Base-by-base conservation (phyloP, 768 basidiomycete species). In the Pisolithus sp. region DNA sequence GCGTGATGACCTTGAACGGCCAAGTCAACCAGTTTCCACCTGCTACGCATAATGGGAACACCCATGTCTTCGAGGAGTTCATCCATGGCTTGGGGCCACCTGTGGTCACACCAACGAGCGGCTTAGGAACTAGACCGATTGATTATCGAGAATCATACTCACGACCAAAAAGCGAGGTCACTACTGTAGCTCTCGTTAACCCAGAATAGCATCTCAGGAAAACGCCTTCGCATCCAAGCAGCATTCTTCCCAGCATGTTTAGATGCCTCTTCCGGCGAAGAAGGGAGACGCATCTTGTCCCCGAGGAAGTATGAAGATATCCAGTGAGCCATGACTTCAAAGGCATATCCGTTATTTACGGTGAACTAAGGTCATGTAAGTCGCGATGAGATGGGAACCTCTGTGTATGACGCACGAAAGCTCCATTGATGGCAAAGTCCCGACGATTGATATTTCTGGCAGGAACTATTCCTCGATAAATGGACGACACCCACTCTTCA, bases 21-120 rank as follows among this genome's bases (percentile, higher is more conserved):
- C 83, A 86, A 9, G 76, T 85, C 4, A 84, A 55, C 79, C 81
- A 84, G 54, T 78, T 83, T 15, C 84, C 81, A 2, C 83, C 81
- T n/a, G 31, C 78, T 81, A 4, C 83, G 69, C 69, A 72, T 66
- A 21, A 54, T 75, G 0, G 54, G 71, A 20, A 85, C 57, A n/a
- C 71, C 68, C 80, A 86, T 80, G 53, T 85, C 84, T 4, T 77
- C 78, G 44, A 85, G 62, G 4, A 85, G 64, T 4, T 78, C 73
- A 51, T 85, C 83, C 0, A 73, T 66, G 4, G 72, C 62, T 58
- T 85, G 85, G 1, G 83, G 81, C 81, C 82, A 85, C 24, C 82
- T 83, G 54, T 10, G 10, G 2, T 31, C 5, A 7, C n/a, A 9
- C 37, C 47, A 12, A 50, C 36, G 7, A 28, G 49, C 15, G 49